Base-by-base conservation (phyloP, 2,329 filamentous ascomycete genomes). In the Colletotrichum sp. region DNA sequence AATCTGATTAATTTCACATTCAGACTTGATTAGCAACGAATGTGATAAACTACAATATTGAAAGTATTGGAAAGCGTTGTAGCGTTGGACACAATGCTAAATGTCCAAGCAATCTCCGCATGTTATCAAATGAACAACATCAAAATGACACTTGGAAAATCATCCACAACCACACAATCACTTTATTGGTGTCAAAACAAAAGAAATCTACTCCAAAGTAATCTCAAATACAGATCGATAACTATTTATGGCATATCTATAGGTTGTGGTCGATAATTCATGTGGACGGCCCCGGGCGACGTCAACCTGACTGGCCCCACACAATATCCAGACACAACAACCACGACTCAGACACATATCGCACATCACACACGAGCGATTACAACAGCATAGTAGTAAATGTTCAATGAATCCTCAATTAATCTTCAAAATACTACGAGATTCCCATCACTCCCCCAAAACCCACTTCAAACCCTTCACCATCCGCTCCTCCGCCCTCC, bases 381-480 rank as follows among this genome's bases (percentile, higher is more conserved):
- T 43, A 2, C 16, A 43, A 9, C 36, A n/a, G 18, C 2, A 5
- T 1, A 2, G 8, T 0, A n/a, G 16, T 18, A 5, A 0, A 8
- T 43, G 9, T 43, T 43, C 5, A 18, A 27, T n/a, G 12, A 16
- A 16, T 3, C 8, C 1, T 56, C 52, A 5, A 39, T 9, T 39
- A 7, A 6, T 28, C 28, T 28, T 8, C 8, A 28, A 7, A 30
- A 15, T 16, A 25, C 13, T 62, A 32, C 3, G 10, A 30, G 4
- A 9, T 32, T 10, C 39, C 15, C 52, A n/a, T 55, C 43, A 72
- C 32, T 28, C n/a, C 52, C 25, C 43, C 61, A 85, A 39, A 76
- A 88, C 76, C 87, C 87, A 88, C 28, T 79, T 80, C 67, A 88
- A 70, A 1, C 86, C 87, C 15, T 83, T 77, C 22, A 88, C 34